phyloP scores from a whole-genome alignment of 1,139 yeast genomes.

The Candida freyschussii region DNA sequence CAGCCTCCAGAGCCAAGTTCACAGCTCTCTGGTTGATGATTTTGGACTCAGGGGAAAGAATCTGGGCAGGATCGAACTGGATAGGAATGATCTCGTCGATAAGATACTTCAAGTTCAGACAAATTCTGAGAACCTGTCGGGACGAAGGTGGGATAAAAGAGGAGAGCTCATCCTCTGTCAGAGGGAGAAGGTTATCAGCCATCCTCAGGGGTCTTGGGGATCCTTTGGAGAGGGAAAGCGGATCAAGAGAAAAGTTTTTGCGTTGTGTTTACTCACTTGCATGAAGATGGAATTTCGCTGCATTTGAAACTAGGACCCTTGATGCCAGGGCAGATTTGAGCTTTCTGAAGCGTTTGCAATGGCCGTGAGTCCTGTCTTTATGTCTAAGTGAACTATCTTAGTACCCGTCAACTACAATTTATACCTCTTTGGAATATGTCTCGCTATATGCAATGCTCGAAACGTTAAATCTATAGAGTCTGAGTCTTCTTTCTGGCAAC shows the following conservation, averaged over 20 bases:
- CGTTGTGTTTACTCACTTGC: no score
- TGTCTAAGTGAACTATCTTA: no score
- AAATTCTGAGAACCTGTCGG: constrained; percentile 68
- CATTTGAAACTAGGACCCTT: no score
- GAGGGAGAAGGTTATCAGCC: constrained; percentile 19
- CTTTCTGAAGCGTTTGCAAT: no score
- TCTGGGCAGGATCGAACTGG: constrained; percentile 45
- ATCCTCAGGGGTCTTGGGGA: constrained; percentile 1
- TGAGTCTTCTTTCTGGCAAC: constrained; percentile 46
- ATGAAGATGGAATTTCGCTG: no score
- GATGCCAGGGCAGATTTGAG: no score
- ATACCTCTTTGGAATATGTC: no score
- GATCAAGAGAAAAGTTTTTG: no score
- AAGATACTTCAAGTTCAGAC: constrained; percentile 65
- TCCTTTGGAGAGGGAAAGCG: not conserved
- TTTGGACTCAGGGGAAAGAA: constrained; percentile 56
- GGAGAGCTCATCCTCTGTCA: constrained; percentile 19
- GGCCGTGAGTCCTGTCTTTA: no score
- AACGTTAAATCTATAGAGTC: no score
- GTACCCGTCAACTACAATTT: no score
- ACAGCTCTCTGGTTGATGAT: constrained; percentile 58
- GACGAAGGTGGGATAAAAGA: constrained; percentile 45
- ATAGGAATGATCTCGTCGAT: constrained; percentile 71
- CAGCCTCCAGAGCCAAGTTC: constrained; percentile 61
- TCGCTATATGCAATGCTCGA: no score